Conservation (phyloP, 192 early-diverging fungal species). For the Geosiphon pyriformis region DNA sequence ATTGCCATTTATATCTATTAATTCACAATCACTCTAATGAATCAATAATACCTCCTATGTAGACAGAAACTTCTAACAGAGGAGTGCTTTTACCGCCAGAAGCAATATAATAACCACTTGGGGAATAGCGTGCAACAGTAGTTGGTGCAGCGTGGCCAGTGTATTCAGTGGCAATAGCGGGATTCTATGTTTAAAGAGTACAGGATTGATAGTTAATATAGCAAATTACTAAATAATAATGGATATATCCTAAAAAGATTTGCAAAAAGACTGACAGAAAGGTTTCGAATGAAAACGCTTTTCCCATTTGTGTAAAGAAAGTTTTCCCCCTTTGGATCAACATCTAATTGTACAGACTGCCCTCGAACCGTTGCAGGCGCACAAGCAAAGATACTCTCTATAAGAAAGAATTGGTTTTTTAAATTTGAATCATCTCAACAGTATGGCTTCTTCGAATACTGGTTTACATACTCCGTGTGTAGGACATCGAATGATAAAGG, state of each 20-base stretch:
- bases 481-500: too few relatives aligned
- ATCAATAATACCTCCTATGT: background rate
- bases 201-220: background rate
- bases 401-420: background rate
- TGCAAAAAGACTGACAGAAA: slow-evolving; percentile 48
- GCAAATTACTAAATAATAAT: background rate
- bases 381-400: slow-evolving; percentile 65
- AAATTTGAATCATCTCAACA: background rate
- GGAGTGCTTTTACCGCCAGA: slow-evolving; percentile 69
- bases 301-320: slow-evolving; percentile 90
- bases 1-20: slow-evolving; percentile 74
- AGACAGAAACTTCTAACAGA: slow-evolving; percentile 8
- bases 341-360: slow-evolving; percentile 71
- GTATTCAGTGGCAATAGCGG: slow-evolving; percentile 74
- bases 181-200: slow-evolving; percentile 49
- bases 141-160: slow-evolving; percentile 69
- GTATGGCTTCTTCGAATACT: too few relatives aligned
- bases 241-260: background rate
- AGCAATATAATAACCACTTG: slow-evolving; percentile 92
- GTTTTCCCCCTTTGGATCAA: slow-evolving; percentile 75
- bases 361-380: slow-evolving; percentile 76
- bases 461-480: background rate
- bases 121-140: slow-evolving; percentile 85
- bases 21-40: background rate
- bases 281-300: slow-evolving; percentile 77